Evolutionary conservation across 2,329 filamentous ascomycete species (phyloP).

Genomic region (Chaetomium sp.): DNA sequence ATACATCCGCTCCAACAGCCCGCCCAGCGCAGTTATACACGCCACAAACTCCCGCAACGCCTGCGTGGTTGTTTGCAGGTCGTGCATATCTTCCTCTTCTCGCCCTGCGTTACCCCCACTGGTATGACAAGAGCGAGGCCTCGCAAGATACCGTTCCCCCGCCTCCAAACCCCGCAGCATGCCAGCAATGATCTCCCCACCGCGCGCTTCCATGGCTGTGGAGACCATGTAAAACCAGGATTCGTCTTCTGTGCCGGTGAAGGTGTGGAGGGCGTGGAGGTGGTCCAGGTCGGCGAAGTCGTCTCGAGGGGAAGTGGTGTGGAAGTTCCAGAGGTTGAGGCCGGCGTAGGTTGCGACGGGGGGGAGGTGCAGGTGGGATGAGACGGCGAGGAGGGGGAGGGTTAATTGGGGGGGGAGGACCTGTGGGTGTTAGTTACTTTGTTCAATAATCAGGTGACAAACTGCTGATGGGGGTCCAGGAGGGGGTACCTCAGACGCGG

Average conservation of each 20-base stretch:
- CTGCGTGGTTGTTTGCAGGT: not conserved
- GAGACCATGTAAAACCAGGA: conserved; percentile 92
- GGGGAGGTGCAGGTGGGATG: conserved; percentile 69
- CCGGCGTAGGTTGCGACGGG: conserved; percentile 87
- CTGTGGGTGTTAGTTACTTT: conserved; percentile 28
- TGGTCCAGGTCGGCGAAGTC: conserved; percentile 37
- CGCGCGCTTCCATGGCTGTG: conserved; percentile 80
- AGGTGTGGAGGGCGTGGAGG: conserved; percentile 69
- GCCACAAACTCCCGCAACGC: conserved; percentile 49
- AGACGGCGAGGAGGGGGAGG: conserved; percentile 67
- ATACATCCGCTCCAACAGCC: conserved; percentile 74
- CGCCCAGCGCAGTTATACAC: conserved; percentile 61
- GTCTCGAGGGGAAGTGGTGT: conserved; percentile 28
- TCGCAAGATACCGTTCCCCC: too few species aligned
- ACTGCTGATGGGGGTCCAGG: too few species aligned
- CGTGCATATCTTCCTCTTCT: too few species aligned
- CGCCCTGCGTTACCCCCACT: too few species aligned
- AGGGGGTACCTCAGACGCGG: conserved; percentile 58
- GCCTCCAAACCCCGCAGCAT: conserved; percentile 68
- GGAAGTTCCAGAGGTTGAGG: conserved; percentile 86
- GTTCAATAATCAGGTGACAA: too few species aligned
- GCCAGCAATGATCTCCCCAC: conserved; percentile 64
- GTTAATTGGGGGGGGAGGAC: conserved; percentile 68
- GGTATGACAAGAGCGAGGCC: too few species aligned
- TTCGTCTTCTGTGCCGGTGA: conserved; percentile 83